phyloP scores from a whole-genome alignment of 768 basidiomycete genomes.

The Plicaturopsis crispa region DNA sequence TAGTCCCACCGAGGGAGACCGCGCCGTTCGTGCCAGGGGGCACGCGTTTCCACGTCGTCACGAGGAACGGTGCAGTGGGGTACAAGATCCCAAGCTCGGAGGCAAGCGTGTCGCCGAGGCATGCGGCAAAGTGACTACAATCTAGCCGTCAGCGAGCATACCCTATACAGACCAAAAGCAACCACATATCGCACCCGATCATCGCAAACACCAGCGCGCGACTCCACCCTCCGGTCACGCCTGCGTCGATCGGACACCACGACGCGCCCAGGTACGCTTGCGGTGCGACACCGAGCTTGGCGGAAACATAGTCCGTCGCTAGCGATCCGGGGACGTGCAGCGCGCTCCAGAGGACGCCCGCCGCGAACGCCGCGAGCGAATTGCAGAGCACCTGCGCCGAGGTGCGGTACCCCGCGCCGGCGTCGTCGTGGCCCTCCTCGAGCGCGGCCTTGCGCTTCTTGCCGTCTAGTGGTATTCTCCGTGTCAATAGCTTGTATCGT shows the following conservation, averaged over 20 bases:
- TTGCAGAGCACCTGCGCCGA: constrained; percentile 84
- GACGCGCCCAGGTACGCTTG: constrained; percentile 26
- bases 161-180: too few species aligned
- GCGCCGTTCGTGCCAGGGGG: constrained; percentile 92
- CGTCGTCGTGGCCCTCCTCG: constrained; percentile 71
- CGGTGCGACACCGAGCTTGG: constrained; percentile 1
- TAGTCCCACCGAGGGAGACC: constrained; percentile 67
- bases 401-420: constrained; percentile 68
- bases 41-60: constrained; percentile 69
- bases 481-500: not conserved
- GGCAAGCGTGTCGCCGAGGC: constrained; percentile 86
- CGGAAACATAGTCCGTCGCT: constrained; percentile 1
- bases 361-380: constrained; percentile 56
- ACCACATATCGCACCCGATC: constrained; percentile 45
- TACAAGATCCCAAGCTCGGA: constrained; percentile 91
- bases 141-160: too few species aligned
- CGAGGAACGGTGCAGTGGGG: constrained; percentile 53
- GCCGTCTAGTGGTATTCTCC: constrained; percentile 44
- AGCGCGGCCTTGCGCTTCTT: constrained; percentile 66
- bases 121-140: constrained; percentile 78
- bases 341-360: constrained; percentile 57
- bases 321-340: constrained; percentile 7
- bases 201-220: constrained; percentile 54
- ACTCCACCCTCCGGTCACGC: constrained; percentile 43
- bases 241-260: constrained; percentile 60